Conservation (phyloP, 345 rosid genomes). For the Adansonia digitata region DNA sequence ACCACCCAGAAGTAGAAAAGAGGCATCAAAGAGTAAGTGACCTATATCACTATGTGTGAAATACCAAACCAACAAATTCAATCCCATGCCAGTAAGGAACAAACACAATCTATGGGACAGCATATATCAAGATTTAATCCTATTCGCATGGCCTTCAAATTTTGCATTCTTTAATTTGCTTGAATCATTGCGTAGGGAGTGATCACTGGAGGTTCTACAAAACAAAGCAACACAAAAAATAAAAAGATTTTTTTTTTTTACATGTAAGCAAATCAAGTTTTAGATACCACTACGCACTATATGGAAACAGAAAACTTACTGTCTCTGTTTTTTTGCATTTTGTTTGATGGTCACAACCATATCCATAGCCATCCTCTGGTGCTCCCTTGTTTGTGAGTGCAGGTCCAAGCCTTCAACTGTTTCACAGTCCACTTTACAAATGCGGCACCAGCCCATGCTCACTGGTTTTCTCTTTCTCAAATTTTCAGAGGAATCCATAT, state of each 20-base stretch:
- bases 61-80: conserved; percentile 30
- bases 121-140: conserved; percentile 25
- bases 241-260: conserved; percentile 7
- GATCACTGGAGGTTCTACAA: conserved; percentile 38
- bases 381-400: conserved; percentile 70
- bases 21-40: conserved; percentile 31
- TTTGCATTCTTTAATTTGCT: conserved; percentile 35
- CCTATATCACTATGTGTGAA: conserved; percentile 29
- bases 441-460: conserved; percentile 74
- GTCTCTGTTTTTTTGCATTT: conserved; percentile 66
- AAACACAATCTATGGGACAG: conserved; percentile 14
- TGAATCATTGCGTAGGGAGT: conserved; percentile 36
- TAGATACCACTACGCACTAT: not conserved
- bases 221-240: not conserved
- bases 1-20: conserved; percentile 36
- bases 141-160: conserved; percentile 43
- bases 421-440: conserved; percentile 74
- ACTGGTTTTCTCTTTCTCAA: conserved; percentile 47
- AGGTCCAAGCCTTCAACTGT: conserved; percentile 65
- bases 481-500: conserved; percentile 38
- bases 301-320: conserved; percentile 30
- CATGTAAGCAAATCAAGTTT: not conserved
- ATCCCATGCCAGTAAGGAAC: conserved; percentile 19
- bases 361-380: conserved; percentile 70
- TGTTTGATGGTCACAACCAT: conserved; percentile 51